phyloP scores from a whole-genome alignment of 345 rosid species.

The Brassica rapa region DNA sequence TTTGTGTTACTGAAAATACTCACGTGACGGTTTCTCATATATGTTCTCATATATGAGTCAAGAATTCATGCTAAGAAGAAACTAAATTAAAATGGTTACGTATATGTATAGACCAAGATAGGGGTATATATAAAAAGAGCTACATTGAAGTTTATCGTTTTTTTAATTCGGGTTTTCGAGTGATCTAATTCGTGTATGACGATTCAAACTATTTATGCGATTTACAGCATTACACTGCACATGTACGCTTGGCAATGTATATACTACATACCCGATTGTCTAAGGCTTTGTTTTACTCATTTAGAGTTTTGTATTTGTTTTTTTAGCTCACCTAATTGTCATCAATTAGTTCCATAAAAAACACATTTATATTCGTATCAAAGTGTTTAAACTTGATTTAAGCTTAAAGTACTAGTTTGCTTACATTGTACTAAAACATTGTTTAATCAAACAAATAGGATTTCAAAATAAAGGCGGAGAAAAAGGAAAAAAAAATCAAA shows the following conservation, averaged over 20 bases:
- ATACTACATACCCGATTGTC: not conserved
- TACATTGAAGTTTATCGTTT: not conserved
- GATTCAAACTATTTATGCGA: not conserved
- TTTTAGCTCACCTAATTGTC: constrained; percentile 22
- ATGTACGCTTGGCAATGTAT: constrained; percentile 4
- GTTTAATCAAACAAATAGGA: not conserved
- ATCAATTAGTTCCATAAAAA: constrained; percentile 7
- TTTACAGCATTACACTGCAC: not conserved
- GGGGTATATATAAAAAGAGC: not conserved
- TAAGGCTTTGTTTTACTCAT: constrained; percentile 18
- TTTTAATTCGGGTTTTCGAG: not conserved
- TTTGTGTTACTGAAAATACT: not conserved
- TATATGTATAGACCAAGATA: not conserved
- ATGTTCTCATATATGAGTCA: not conserved
- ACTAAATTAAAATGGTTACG: not conserved
- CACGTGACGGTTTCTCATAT: not conserved
- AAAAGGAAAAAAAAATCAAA: not conserved
- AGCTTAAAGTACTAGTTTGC: constrained; percentile 9
- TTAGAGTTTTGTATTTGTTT: constrained; percentile 35
- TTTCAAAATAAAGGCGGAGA: not conserved
- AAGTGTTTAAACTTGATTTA: not conserved
- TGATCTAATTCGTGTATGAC: constrained; percentile 1
- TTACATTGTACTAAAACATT: not conserved
- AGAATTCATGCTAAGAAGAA: not conserved
- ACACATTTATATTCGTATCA: not conserved